Evolutionary conservation across 2,329 filamentous ascomycete species (phyloP).

Genomic region (Trichoderma endophyticum): DNA sequence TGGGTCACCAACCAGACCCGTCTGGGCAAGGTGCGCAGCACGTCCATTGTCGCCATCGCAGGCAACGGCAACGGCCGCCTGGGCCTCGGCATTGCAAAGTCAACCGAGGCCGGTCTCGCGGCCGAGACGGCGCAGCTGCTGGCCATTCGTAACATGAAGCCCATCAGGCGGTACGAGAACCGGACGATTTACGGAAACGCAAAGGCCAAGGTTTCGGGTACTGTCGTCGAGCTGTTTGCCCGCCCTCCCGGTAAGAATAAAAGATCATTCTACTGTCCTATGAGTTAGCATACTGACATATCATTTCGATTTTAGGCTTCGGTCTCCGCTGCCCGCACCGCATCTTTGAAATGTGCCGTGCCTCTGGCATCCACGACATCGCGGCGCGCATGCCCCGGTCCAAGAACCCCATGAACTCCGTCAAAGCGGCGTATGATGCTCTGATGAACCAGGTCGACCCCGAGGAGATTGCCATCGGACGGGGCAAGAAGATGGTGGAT

Average conservation of each 20-base stretch:
- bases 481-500: constrained; percentile 94
- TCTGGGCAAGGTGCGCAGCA: constrained; percentile 83
- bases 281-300: neutral
- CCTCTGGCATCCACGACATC: constrained; percentile 82
- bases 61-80: constrained; percentile 84
- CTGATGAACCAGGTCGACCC: constrained; percentile 80
- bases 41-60: constrained; percentile 74
- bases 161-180: constrained; percentile 86
- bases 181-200: constrained; percentile 88
- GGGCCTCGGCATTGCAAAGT: constrained; percentile 88
- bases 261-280: neutral
- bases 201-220: constrained; percentile 81
- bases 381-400: constrained; percentile 78
- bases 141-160: constrained; percentile 88
- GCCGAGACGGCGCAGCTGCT: constrained; percentile 69
- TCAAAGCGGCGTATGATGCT: constrained; percentile 85
- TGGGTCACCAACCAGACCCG: constrained; percentile 88
- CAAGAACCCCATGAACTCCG: constrained; percentile 95
- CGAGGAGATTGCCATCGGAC: constrained; percentile 81
- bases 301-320: constrained; percentile 62
- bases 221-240: constrained; percentile 74
- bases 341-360: constrained; percentile 92
- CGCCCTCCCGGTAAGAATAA: constrained; percentile 75
- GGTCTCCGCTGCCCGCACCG: constrained; percentile 86
- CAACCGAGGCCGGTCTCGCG: constrained; percentile 67